These are phyloP conservation scores for Trametes cingulata DNA, from an alignment of 768 basidiomycete genomes.

Conservation along the genomic window DNA sequence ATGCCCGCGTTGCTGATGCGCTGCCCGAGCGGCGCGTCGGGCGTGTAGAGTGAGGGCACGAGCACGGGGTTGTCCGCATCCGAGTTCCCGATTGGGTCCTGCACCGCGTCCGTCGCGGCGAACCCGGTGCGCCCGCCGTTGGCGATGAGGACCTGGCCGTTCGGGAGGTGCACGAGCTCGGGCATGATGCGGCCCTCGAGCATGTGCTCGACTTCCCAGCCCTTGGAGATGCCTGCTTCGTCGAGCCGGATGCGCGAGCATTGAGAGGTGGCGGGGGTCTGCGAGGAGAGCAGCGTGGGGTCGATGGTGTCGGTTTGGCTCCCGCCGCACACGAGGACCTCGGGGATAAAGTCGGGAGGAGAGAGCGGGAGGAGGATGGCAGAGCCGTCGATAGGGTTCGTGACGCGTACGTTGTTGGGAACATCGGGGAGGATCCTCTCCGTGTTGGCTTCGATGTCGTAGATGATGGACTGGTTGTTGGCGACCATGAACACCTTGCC, in stretches of 20 bases:
- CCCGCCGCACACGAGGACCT: slow-evolving; percentile 78
- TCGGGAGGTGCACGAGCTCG: slow-evolving; percentile 80
- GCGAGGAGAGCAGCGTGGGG: slow-evolving; percentile 65
- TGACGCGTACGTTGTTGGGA: slow-evolving; percentile 78
- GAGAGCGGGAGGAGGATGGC: slow-evolving; percentile 71
- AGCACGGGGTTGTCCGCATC: slow-evolving; percentile 76
- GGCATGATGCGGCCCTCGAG: slow-evolving; percentile 74
- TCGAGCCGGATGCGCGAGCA: slow-evolving; percentile 71
- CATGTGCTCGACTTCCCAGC: slow-evolving; percentile 79
- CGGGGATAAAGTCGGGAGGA: slow-evolving; percentile 61
- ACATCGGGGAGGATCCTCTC: slow-evolving; percentile 65
- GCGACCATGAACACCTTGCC: slow-evolving; percentile 75
- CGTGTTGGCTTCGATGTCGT: slow-evolving; percentile 66
- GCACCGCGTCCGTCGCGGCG: slow-evolving; percentile 74
- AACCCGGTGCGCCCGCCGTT: slow-evolving; percentile 77
- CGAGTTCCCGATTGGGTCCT: slow-evolving; percentile 65
- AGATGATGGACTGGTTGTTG: slow-evolving; percentile 77
- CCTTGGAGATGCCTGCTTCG: slow-evolving; percentile 59
- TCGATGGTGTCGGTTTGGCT: slow-evolving; percentile 60
- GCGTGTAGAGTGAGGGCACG: slow-evolving; percentile 68
- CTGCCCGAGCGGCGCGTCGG: slow-evolving; percentile 48
- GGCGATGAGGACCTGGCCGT: slow-evolving; percentile 71
- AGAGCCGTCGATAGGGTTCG: slow-evolving; percentile 81
- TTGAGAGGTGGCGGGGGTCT: slow-evolving; percentile 70
- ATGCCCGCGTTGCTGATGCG: slow-evolving; percentile 62